phyloP scores from a whole-genome alignment of 768 basidiomycete species.

The Leccinellum luteum region DNA sequence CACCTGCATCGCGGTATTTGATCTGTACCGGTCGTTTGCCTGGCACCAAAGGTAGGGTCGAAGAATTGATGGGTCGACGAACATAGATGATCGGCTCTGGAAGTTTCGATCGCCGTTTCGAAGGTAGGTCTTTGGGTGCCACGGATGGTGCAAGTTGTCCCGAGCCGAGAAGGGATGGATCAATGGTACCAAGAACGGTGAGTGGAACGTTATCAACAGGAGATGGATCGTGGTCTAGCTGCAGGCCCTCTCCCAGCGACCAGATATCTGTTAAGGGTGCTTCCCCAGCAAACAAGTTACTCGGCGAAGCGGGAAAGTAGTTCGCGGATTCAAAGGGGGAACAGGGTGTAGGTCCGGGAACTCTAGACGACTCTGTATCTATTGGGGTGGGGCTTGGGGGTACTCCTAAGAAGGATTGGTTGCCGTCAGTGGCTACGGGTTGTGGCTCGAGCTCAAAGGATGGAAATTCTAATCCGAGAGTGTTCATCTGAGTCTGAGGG shows the following conservation, averaged over 20 bases:
- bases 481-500: conserved; percentile 1
- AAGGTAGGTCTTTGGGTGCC: neutral
- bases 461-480: conserved; percentile 5
- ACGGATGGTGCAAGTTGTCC: conserved; percentile 2
- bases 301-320: conserved; percentile 4
- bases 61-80: conserved; percentile 27
- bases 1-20: conserved; percentile 26
- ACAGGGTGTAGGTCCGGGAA: neutral
- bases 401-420: conserved; percentile 26
- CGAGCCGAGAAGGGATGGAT: conserved; percentile 29
- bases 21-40: conserved; percentile 29
- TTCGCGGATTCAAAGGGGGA: neutral
- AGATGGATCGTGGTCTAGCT: neutral
- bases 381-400: conserved; percentile 23
- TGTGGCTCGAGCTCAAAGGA: conserved; percentile 6
- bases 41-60: conserved; percentile 14
- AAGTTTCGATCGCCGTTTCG: conserved; percentile 12
- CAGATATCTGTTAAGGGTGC: neutral
- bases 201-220: neutral
- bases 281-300: conserved; percentile 1
- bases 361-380: neutral
- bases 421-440: conserved; percentile 3
- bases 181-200: conserved; percentile 20
- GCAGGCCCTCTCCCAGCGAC: conserved; percentile 1
- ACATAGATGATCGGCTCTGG: conserved; percentile 30